Conservation (phyloP, 169 alveolate species). For the Cyclospora cayetanensis region DNA sequence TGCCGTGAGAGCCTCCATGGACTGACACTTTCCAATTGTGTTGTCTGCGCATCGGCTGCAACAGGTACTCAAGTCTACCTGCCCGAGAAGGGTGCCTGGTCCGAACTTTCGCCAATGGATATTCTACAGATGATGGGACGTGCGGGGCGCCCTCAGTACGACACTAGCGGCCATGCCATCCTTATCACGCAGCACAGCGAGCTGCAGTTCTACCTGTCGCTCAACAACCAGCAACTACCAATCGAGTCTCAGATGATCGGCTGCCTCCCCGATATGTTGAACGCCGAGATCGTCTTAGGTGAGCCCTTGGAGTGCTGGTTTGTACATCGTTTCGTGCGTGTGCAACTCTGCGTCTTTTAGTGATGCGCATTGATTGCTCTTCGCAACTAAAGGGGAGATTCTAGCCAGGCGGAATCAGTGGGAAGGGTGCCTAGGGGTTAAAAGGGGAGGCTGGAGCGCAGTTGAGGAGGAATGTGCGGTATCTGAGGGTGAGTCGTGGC, state of each 20-base stretch:
- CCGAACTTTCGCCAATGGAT: slow-evolving; percentile 98
- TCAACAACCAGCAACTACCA: slow-evolving; percentile 97
- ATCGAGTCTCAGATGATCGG: slow-evolving; percentile 96
- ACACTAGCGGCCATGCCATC: slow-evolving; percentile 98
- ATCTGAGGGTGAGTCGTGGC: neutral
- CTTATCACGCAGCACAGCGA: slow-evolving; percentile 96
- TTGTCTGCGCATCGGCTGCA: neutral
- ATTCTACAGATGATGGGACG: slow-evolving; percentile 99
- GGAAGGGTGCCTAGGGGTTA: too few species aligned
- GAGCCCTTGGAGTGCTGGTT: neutral
- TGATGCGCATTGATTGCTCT: too few species aligned
- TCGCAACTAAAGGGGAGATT: too few species aligned
- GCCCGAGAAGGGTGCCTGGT: slow-evolving; percentile 98
- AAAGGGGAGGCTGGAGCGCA: neutral
- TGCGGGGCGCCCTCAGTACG: slow-evolving; percentile 99
- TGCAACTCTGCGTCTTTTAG: too few species aligned
- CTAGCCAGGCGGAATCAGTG: too few species aligned
- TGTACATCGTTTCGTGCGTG: too few species aligned
- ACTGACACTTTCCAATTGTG: neutral
- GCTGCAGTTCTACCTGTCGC: slow-evolving; percentile 95
- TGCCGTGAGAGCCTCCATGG: neutral
- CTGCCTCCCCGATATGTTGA: slow-evolving; percentile 95
- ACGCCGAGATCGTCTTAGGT: slow-evolving; percentile 95
- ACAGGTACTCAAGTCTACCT: slow-evolving; percentile 92
- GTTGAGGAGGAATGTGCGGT: neutral